Evolutionary conservation across 805 yeast genomes (phyloP).

Genomic region (Kuraishia ogatae): DNA sequence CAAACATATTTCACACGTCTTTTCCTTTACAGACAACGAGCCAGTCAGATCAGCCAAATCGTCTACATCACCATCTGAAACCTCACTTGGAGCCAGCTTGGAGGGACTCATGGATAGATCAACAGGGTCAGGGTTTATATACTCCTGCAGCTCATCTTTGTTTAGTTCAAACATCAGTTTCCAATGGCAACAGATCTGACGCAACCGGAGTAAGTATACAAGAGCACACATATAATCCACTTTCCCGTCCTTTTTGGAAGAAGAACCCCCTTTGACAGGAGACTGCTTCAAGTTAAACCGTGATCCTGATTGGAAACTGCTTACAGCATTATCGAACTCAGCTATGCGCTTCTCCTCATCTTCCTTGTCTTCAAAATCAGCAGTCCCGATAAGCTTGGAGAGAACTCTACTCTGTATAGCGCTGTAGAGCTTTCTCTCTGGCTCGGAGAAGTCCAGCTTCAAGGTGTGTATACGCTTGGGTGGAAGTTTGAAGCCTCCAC

Average conservation of each 20-base stretch:
- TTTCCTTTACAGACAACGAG: constrained; percentile 13
- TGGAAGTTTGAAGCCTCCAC: constrained; percentile 15
- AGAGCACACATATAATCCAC: constrained; percentile 17
- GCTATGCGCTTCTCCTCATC: background rate
- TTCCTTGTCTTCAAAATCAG: background rate
- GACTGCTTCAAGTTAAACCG: background rate
- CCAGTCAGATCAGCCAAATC: constrained; percentile 14
- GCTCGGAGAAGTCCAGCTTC: constrained; percentile 14
- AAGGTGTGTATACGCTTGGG: constrained; percentile 10
- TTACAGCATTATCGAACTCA: background rate
- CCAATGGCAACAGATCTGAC: constrained; percentile 30
- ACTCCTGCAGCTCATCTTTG: constrained; percentile 7
- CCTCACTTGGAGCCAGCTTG: background rate
- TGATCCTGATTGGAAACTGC: background rate
- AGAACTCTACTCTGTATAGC: constrained; percentile 12
- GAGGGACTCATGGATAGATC: background rate
- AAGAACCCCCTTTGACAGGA: background rate
- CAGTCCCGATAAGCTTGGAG: constrained; percentile 3
- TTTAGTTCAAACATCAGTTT: constrained; percentile 6
- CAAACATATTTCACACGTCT: constrained; percentile 16
- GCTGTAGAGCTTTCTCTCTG: constrained; percentile 19
- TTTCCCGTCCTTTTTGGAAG: background rate
- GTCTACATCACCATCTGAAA: constrained; percentile 4
- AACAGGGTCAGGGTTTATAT: constrained; percentile 3
- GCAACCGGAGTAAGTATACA: constrained; percentile 22